Conservation (phyloP, 2,329 filamentous ascomycete species). For the Colletotrichum somersetense region DNA sequence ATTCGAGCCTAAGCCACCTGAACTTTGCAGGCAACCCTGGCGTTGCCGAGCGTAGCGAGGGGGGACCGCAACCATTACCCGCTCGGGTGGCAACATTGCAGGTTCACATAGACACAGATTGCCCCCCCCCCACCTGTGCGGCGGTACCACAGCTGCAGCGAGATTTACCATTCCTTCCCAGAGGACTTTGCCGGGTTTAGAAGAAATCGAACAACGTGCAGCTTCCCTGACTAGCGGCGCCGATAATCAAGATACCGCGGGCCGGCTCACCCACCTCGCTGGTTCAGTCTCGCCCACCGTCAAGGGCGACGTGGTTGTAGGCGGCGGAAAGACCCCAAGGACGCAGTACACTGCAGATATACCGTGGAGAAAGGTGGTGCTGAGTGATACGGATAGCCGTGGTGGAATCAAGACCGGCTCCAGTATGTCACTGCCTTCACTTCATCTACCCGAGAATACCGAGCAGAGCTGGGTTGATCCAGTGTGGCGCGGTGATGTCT, state of each 20-base stretch:
- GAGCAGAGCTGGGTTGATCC: slow-evolving; percentile 29
- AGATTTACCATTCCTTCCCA: slow-evolving; percentile 17
- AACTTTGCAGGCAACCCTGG: slow-evolving; percentile 36
- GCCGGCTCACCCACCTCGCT: not conserved
- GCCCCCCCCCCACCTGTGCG: not conserved
- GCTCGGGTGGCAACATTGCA: slow-evolving; percentile 5
- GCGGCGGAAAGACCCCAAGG: not conserved
- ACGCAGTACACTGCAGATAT: not conserved
- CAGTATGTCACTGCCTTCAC: not conserved
- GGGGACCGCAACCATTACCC: slow-evolving; percentile 10
- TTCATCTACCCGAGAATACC: slow-evolving; percentile 8
- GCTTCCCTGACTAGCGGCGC: slow-evolving; percentile 12
- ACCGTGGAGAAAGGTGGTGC: no score
- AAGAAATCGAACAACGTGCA: slow-evolving; percentile 5
- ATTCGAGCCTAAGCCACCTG: slow-evolving; percentile 35
- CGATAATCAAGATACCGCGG: not conserved
- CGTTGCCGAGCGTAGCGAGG: slow-evolving; percentile 21
- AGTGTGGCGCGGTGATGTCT: slow-evolving; percentile 33
- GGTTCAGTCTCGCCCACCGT: not conserved
- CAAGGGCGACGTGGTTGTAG: not conserved
- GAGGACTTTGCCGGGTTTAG: slow-evolving; percentile 6
- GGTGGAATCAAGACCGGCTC: not conserved
- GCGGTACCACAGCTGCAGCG: slow-evolving; percentile 20
- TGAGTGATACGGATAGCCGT: not conserved
- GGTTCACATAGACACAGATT: not conserved